These are phyloP conservation scores for Schizochytrium sp. DNA, from an alignment of 108 stramenopile genomes.

Conservation along the genomic window DNA sequence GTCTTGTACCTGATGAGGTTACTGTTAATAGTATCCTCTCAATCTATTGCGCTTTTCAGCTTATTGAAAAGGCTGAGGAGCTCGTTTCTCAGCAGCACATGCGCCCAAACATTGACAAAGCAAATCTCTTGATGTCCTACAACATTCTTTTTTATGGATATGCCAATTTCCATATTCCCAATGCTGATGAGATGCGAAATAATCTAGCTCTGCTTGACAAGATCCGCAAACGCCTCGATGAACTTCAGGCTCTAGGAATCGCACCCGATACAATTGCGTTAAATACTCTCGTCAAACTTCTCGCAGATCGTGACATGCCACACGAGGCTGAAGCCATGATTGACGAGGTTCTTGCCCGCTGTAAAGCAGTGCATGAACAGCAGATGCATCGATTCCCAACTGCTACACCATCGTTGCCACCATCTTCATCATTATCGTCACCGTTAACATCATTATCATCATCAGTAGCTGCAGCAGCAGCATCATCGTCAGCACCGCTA, in stretches of 20 bases:
- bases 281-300: background rate
- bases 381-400: background rate
- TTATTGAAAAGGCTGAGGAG: constrained; percentile 35
- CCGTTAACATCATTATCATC: too few species aligned
- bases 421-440: too few species aligned
- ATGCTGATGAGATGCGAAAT: background rate
- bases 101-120: too few species aligned
- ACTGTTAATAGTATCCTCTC: constrained; percentile 26
- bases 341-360: background rate
- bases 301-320: constrained; percentile 22
- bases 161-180: background rate
- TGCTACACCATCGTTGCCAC: too few species aligned
- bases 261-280: constrained; percentile 43
- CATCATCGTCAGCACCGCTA: too few species aligned
- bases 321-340: constrained; percentile 11
- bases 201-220: background rate
- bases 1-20: background rate
- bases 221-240: background rate
- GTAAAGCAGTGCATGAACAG: background rate
- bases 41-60: constrained; percentile 11
- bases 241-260: background rate
- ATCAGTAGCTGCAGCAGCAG: too few species aligned
- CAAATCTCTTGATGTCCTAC: constrained; percentile 1
- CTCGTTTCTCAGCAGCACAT: background rate
- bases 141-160: constrained; percentile 40